A percentile compares a stretch with the other conserved stretches of the same genome.
Evolutionary conservation across 257 asterid species (phyloP).

Genomic region (Galeopsis tetrahit): DNA sequence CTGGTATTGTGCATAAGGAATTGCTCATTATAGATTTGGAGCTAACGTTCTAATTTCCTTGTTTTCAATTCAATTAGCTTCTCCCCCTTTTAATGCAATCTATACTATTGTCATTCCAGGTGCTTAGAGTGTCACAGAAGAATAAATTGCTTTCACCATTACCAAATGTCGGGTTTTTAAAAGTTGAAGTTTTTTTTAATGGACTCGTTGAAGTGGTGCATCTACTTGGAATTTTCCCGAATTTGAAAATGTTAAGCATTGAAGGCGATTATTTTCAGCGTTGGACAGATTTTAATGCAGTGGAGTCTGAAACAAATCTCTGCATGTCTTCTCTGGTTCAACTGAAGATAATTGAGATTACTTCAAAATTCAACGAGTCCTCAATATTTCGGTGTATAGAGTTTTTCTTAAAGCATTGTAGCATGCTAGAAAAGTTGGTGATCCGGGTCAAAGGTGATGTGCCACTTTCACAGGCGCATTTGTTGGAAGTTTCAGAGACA

Average conservation of each 20-base stretch:
- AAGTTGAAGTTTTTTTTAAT: background rate
- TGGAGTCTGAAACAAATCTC: background rate
- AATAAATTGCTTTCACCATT: background rate
- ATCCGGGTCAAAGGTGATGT: background rate
- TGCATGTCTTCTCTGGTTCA: background rate
- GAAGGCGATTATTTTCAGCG: background rate
- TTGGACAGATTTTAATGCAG: background rate
- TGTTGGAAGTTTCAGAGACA: background rate
- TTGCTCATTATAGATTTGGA: background rate
- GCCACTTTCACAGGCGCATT: background rate
- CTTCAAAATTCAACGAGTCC: background rate
- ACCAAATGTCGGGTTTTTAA: background rate
- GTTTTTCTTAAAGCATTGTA: background rate
- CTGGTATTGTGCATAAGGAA: background rate
- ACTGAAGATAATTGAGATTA: conserved; percentile 9
- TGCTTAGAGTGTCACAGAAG: background rate
- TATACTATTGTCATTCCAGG: background rate
- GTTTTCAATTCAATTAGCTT: background rate
- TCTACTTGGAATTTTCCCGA: background rate
- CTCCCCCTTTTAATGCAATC: background rate
- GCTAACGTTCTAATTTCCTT: background rate
- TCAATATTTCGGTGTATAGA: background rate
- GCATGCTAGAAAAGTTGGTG: background rate
- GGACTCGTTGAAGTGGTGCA: background rate
- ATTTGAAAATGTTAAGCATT: conserved; percentile 4